Base-by-base conservation (phyloP, 2,329 filamentous ascomycete species). In the Claviceps purpurea region DNA sequence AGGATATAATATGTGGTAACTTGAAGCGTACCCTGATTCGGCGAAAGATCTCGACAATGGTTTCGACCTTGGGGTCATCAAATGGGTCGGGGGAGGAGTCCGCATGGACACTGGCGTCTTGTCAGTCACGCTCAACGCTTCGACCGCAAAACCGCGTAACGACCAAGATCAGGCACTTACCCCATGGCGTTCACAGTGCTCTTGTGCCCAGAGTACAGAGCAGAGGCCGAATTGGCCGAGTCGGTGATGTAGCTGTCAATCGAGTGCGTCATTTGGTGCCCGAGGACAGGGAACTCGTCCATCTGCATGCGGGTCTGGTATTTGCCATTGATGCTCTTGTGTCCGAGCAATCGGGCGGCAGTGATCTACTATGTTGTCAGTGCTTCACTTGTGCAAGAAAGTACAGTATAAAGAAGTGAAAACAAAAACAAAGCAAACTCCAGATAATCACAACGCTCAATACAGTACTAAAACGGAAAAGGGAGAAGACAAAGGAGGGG, bases 211-310 rank as follows among this genome's bases (percentile, higher is more conserved):
- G 79, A 82, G 71, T 91, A 93, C 18, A 93, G 73, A 16, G 87
- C 85, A 44, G 84, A 87, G 4, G 87, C 87, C 5, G 84, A 89
- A 70, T 93, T 93, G 68, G 88, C 88, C 55, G 84, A 88, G 66
- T 93, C 87, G 40, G 87, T 93, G 64, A 93, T 91, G 74, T 87
- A 91, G 49, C 75, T 82, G 70, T 91, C 87, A 62, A 93, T 80
- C 1, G 86, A 90, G 68, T 91, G 87, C 11, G 87, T 90, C 83
- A 93, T 91, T 69, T 91, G 87, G 66, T 94, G 88, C 20, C 88
- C 88, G 11, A 91, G 64, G n/a, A 90, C 78, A 2, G 88, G 87
- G 69, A 93, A 93, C 62, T 89, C 77, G 70, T 94, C 88, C 73
- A 94, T 74, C 62, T 81, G 76, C 76, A 94, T 77, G 52, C 74